Percentiles rank a stretch among this genome's conserved stretches.
Evolutionary conservation across 345 rosid species (phyloP).

Genomic region (Sisymbrium altissimum): DNA sequence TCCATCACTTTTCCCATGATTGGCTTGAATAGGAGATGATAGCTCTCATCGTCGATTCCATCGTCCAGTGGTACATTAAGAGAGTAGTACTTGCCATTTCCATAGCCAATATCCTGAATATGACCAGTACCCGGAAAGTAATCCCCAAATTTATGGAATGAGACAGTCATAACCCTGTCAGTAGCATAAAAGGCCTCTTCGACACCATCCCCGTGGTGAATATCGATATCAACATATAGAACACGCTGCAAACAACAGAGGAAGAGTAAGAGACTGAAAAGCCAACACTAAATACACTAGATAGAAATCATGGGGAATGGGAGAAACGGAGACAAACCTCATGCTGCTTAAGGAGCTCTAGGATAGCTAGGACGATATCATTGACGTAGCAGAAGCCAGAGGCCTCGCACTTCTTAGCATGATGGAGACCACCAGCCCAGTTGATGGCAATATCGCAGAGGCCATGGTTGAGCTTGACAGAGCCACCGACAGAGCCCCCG

Average conservation of each 20-base stretch:
- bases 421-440: slow-evolving; percentile 77
- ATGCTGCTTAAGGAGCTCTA: slow-evolving; percentile 68
- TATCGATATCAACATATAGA: slow-evolving; percentile 66
- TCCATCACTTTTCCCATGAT: slow-evolving; percentile 66
- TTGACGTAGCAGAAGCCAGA: slow-evolving; percentile 58
- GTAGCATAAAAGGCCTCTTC: slow-evolving; percentile 78
- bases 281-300: neutral
- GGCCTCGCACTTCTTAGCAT: slow-evolving; percentile 60
- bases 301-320: neutral
- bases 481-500: slow-evolving; percentile 69
- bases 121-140: slow-evolving; percentile 68
- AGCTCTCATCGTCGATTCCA: slow-evolving; percentile 75
- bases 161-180: slow-evolving; percentile 70
- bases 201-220: slow-evolving; percentile 70
- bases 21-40: slow-evolving; percentile 64
- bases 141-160: slow-evolving; percentile 70
- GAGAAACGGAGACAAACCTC: slow-evolving; percentile 43
- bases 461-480: slow-evolving; percentile 64
- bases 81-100: slow-evolving; percentile 60
- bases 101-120: slow-evolving; percentile 50
- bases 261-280: neutral
- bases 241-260: slow-evolving; percentile 46
- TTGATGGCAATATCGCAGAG: slow-evolving; percentile 59
- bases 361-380: slow-evolving; percentile 67
- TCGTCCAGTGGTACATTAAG: slow-evolving; percentile 68